Percentiles rank a stretch among this genome's conserved stretches.
Evolutionary conservation across 176 grass and related monocot genomes (phyloP).

Genomic region (Carex myosuroides): DNA sequence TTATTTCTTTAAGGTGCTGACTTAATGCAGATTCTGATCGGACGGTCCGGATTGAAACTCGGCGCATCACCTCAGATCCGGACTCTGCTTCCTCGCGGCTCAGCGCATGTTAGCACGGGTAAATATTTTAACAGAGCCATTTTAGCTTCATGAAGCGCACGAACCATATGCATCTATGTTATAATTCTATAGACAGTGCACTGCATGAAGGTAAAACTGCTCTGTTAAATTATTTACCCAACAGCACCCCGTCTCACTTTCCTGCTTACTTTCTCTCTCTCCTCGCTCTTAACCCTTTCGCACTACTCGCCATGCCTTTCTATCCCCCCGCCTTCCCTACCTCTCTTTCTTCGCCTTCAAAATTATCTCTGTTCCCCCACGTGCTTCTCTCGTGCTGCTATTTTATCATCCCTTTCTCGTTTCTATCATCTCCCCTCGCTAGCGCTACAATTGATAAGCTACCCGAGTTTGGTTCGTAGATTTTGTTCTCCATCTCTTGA

Average conservation of each 20-base stretch:
- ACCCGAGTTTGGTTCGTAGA: background rate
- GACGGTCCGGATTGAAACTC: too few relatives aligned
- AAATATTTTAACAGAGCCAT: too few relatives aligned
- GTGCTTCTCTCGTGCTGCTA: conserved; percentile 20
- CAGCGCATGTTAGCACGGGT: background rate
- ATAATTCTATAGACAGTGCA: too few relatives aligned
- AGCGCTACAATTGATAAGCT: background rate
- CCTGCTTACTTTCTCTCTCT: background rate
- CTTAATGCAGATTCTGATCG: too few relatives aligned
- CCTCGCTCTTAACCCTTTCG: conserved; percentile 3
- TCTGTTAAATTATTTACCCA: too few relatives aligned
- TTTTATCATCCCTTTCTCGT: background rate
- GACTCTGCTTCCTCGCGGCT: background rate
- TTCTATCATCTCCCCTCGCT: background rate
- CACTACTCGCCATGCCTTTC: conserved; percentile 23
- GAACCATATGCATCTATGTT: too few relatives aligned
- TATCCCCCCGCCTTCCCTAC: conserved; percentile 30
- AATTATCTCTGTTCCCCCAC: background rate
- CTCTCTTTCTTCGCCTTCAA: background rate
- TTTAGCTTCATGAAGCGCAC: too few relatives aligned
- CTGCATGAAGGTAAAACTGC: too few relatives aligned
- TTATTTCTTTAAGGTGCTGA: too few relatives aligned
- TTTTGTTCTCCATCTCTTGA: background rate
- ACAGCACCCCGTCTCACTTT: background rate
- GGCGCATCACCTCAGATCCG: too few relatives aligned